These are phyloP conservation scores for Escallonia herrerae DNA, from an alignment of 129 eudicot genomes.

Conservation along the genomic window DNA sequence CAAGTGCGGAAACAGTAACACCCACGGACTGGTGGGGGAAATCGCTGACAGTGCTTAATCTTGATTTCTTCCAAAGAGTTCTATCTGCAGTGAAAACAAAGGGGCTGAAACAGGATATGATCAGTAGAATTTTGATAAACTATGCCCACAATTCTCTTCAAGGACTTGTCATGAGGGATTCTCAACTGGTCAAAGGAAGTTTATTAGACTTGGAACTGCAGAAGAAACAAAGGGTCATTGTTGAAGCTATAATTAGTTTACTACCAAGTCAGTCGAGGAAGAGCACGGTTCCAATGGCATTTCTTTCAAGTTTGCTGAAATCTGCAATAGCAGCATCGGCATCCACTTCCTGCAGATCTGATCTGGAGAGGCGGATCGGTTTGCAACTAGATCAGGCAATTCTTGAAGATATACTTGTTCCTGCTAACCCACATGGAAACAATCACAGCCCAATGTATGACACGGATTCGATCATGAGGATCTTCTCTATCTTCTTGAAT, in stretches of 20 bases:
- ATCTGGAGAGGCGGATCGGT: conserved; percentile 89
- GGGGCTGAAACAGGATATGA: conserved; percentile 85
- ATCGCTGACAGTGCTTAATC: conserved; percentile 44
- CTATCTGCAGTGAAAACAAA: conserved; percentile 65
- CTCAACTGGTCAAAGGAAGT: conserved; percentile 46
- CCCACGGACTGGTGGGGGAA: conserved; percentile 93
- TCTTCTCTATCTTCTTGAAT: conserved; percentile 80
- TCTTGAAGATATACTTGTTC: conserved; percentile 88
- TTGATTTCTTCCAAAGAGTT: conserved; percentile 82
- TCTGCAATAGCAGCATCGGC: conserved; percentile 59
- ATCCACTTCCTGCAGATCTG: conserved; percentile 78
- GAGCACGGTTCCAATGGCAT: conserved; percentile 89
- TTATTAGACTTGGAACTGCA: conserved; percentile 52
- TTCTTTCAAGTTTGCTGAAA: conserved; percentile 81
- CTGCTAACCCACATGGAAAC: conserved; percentile 58
- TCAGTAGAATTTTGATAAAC: conserved; percentile 68
- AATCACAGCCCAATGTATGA: conserved; percentile 62
- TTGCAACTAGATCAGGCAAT: conserved; percentile 91
- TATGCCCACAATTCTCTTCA: conserved; percentile 83
- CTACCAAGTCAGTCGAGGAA: conserved; percentile 83
- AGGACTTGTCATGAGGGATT: conserved; percentile 55
- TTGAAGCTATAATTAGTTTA: conserved; percentile 67
- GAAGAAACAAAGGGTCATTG: conserved; percentile 66
- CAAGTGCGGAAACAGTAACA: conserved; percentile 38
- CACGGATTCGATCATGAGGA: conserved; percentile 70